These are phyloP conservation scores for Phaffia australis DNA, from an alignment of 768 basidiomycete species.

Conservation along the genomic window DNA sequence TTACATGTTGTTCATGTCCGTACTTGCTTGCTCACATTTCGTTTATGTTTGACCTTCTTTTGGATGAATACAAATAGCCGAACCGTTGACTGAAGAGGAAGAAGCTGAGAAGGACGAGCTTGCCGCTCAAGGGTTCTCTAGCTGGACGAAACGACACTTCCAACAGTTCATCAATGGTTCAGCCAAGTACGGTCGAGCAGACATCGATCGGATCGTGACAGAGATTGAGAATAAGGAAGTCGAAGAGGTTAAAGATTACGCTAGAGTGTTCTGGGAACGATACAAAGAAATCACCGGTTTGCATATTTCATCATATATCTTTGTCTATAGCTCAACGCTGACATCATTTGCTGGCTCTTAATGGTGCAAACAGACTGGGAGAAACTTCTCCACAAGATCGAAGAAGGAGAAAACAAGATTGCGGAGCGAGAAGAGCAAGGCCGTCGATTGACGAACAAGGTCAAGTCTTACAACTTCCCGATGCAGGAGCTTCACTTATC, in stretches of 20 bases:
- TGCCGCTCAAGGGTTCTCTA: slow-evolving; percentile 65
- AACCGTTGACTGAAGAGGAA: slow-evolving; percentile 83
- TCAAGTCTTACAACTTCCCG: slow-evolving; percentile 69
- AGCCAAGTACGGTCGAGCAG: slow-evolving; percentile 63
- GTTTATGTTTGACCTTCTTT: background rate
- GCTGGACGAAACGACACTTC: slow-evolving; percentile 89
- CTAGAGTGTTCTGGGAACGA: slow-evolving; percentile 74
- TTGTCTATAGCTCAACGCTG: background rate
- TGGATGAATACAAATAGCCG: slow-evolving; percentile 46
- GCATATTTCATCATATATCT: slow-evolving; percentile 27
- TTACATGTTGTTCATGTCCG: background rate
- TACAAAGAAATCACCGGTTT: slow-evolving; percentile 72
- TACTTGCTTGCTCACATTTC: background rate
- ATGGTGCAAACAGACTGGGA: slow-evolving; percentile 52
- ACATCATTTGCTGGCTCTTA: background rate
- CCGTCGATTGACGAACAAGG: slow-evolving; percentile 66
- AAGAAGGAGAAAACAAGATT: slow-evolving; percentile 80
- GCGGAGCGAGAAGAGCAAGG: slow-evolving; percentile 59
- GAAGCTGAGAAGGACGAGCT: slow-evolving; percentile 66
- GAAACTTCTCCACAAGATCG: slow-evolving; percentile 68
- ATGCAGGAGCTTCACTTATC: slow-evolving; percentile 96
- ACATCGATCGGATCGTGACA: slow-evolving; percentile 48
- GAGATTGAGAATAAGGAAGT: slow-evolving; percentile 71
- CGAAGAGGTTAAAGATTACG: slow-evolving; percentile 67
- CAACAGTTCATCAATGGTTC: slow-evolving; percentile 73